Evolutionary conservation across 1,284 basidiomycete genomes (phyloP).

Genomic region (Rhodofomes roseus): DNA sequence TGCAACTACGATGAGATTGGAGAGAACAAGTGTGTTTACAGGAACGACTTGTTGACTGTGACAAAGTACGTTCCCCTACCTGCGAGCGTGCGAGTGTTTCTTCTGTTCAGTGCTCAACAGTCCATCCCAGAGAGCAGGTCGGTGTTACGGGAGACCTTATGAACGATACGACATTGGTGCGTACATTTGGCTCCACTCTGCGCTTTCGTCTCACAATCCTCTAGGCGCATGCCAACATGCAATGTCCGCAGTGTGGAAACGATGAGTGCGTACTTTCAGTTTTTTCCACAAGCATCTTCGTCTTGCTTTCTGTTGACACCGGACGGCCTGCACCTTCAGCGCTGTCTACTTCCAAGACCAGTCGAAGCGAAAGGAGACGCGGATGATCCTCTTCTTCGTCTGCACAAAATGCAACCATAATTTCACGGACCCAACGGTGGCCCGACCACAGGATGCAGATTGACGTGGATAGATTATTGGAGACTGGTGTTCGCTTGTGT

Average conservation of each 20-base stretch:
- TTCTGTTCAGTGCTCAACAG: conserved; percentile 2
- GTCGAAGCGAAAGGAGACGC: conserved; percentile 87
- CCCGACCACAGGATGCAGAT: conserved; percentile 5
- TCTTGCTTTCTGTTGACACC: not conserved
- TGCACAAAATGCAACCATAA: conserved; percentile 83
- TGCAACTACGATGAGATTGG: conserved; percentile 87
- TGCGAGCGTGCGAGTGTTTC: not conserved
- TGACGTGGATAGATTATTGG: not conserved
- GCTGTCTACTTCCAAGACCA: conserved; percentile 94
- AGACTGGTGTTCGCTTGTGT: not conserved
- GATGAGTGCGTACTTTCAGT: conserved; percentile 55
- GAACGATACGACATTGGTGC: conserved; percentile 86
- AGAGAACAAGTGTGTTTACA: conserved; percentile 87
- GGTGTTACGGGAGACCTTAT: conserved; percentile 90
- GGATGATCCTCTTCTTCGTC: conserved; percentile 92
- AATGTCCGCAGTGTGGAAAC: conserved; percentile 66
- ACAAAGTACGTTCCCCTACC: conserved; percentile 67
- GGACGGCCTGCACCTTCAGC: conserved; percentile 35
- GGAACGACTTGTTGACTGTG: conserved; percentile 91
- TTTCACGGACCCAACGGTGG: conserved; percentile 69
- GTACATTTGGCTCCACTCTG: conserved; percentile 17
- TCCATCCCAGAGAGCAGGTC: conserved; percentile 72
- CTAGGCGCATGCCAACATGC: conserved; percentile 70
- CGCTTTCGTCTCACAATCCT: not conserved
- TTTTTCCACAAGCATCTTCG: not conserved